Evolutionary conservation across 1,139 yeast species (phyloP).

Genomic region (Pichia sp.): DNA sequence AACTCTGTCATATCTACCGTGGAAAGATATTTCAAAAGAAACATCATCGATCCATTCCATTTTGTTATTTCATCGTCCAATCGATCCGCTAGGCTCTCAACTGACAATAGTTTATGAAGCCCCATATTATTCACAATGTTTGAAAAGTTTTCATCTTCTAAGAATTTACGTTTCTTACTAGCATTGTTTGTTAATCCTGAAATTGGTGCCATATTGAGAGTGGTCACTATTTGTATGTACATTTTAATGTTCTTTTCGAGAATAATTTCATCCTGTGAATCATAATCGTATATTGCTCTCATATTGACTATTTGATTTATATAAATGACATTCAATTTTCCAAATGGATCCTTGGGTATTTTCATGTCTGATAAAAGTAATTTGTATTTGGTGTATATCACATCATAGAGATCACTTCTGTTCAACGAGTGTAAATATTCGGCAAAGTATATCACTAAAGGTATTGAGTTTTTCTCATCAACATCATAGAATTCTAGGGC

Average conservation of each 20-base stretch:
- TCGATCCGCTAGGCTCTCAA: background rate
- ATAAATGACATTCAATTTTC: slow-evolving; percentile 12
- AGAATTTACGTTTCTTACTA: slow-evolving; percentile 4
- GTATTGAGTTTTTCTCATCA: slow-evolving; percentile 18
- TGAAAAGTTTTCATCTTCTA: slow-evolving; percentile 3
- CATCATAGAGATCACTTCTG: slow-evolving; percentile 18
- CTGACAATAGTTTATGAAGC: background rate
- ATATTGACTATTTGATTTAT: slow-evolving; percentile 8
- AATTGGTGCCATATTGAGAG: background rate
- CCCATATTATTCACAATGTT: background rate
- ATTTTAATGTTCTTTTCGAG: slow-evolving; percentile 1
- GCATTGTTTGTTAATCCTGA: background rate
- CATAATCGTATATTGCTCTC: background rate
- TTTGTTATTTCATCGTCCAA: background rate
- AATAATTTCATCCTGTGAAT: background rate
- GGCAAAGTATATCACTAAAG: slow-evolving; percentile 19
- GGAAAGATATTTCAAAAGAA: slow-evolving; percentile 5
- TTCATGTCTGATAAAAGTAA: slow-evolving; percentile 15
- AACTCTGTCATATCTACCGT: background rate
- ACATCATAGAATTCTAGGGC: slow-evolving; percentile 25
- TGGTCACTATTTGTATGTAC: background rate
- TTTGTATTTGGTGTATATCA: slow-evolving; percentile 18
- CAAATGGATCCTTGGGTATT: slow-evolving; percentile 17
- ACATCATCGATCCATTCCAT: background rate
- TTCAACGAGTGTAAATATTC: slow-evolving; percentile 15